Evolutionary conservation across 2,329 filamentous ascomycete species (phyloP).

Genomic region (Sporothrix inflata): DNA sequence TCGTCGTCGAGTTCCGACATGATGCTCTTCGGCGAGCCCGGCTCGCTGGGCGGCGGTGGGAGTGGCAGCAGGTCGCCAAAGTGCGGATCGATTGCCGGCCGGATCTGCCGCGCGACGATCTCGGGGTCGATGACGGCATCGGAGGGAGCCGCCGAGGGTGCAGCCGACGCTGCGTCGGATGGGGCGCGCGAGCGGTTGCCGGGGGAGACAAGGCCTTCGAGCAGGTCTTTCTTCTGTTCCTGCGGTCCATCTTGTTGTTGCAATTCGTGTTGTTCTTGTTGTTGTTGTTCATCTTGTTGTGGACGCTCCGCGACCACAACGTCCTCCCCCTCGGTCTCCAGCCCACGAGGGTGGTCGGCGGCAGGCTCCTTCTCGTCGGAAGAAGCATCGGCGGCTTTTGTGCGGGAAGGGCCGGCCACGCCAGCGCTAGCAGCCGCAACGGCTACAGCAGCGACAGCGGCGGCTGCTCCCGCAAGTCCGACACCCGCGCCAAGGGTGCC

Average conservation of each 20-base stretch:
- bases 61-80: constrained; percentile 67
- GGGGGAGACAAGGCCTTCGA: not conserved
- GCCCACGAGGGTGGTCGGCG: constrained; percentile 23
- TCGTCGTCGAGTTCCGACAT: constrained; percentile 37
- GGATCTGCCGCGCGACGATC: constrained; percentile 60
- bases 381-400: constrained; percentile 52
- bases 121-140: constrained; percentile 58
- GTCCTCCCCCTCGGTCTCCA: constrained; percentile 18
- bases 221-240: not conserved
- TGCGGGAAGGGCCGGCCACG: constrained; percentile 45
- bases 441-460: constrained; percentile 1
- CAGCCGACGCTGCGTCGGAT: not conserved
- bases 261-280: not conserved
- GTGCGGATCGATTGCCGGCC: constrained; percentile 67
- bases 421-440: constrained; percentile 49
- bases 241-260: not conserved
- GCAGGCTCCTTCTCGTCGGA: constrained; percentile 44
- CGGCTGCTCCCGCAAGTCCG: constrained; percentile 57
- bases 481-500: constrained; percentile 71
- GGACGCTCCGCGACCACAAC: not conserved
- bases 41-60: constrained; percentile 64
- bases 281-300: not conserved
- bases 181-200: constrained; percentile 1
- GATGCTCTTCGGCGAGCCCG: constrained; percentile 49
- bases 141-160: constrained; percentile 27